Conservation (phyloP, 2,329 filamentous ascomycete species). For the Triangularia setosa region DNA sequence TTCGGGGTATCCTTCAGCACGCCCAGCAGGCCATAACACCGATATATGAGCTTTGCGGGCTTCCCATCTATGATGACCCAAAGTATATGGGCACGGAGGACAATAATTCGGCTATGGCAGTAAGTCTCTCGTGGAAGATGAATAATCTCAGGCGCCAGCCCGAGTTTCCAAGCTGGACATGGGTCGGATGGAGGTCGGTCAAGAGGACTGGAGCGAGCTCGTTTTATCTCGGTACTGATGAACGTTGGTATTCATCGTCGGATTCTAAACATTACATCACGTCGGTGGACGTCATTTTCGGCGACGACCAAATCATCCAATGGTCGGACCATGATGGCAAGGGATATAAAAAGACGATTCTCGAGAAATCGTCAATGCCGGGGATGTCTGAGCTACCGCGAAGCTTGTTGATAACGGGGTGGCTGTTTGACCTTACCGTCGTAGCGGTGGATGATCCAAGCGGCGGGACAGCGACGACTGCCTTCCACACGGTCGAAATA, state of each 20-base stretch:
- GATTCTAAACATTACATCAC: background rate
- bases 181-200: background rate
- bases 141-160: background rate
- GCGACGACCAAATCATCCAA: background rate
- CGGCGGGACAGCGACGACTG: background rate
- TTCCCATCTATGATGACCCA: background rate
- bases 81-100: background rate
- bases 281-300: background rate
- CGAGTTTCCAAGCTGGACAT: background rate
- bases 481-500: background rate
- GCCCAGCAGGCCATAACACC: background rate
- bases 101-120: background rate
- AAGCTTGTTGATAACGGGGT: background rate
- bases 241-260: background rate
- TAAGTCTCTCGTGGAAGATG: background rate
- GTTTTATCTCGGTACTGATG: background rate
- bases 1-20: background rate
- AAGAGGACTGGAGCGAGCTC: background rate
- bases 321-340: background rate
- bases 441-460: background rate
- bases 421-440: background rate
- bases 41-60: background rate
- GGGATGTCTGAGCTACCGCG: background rate
- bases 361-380: background rate
- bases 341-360: background rate